Evolutionary conservation across 768 basidiomycete species (phyloP), one percentile per base, ranked within the genome.

Genomic region (Chalciporus chontae): DNA sequence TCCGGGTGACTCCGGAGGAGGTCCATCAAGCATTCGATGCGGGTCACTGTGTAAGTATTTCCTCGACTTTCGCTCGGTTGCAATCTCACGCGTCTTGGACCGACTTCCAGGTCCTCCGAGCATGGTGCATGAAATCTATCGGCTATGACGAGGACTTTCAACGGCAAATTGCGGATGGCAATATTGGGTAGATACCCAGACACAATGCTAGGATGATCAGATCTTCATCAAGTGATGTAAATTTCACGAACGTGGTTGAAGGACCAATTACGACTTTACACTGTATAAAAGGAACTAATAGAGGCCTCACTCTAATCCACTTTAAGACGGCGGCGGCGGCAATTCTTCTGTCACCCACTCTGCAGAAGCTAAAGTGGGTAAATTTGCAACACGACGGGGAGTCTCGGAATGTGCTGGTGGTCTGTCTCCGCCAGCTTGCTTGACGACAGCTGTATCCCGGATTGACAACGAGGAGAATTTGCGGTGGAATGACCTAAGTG

Each of bases 311-410:
- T 31, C 2, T 31, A 31, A 31, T 31, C 9, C 8, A 31, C 13
- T 43, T n/a, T 34, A 40, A 13, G 34, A 43, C 2, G 55, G 75
- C 3, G 79, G 79, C 19, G 78, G 65, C 8, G 70, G 54, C 17
- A 80, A 54, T 18, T 78, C 76, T 56, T 80, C 78, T 43, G 73
- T 76, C 32, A 71, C 76, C 81, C 80, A 83, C 40, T 80, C 79
- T 32, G 63, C 69, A 15, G 79, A 78, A 10, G 67, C 68, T 40
- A 81, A 59, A 5, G 76, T 63, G 8, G 80, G 81, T 5, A 81
- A 59, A 24, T 72, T 70, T 7, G 71, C 68, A 0, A 67, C 50
- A 15, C 55, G 59, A 23, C 51, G 49, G 5, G 53, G 56, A 29
- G 51, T 49, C 47, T 58, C 54, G 2, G 50, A 14, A 2, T 51